Conservation (phyloP, 1,139 yeast genomes). For the Kluyveromyces marxianus region DNA sequence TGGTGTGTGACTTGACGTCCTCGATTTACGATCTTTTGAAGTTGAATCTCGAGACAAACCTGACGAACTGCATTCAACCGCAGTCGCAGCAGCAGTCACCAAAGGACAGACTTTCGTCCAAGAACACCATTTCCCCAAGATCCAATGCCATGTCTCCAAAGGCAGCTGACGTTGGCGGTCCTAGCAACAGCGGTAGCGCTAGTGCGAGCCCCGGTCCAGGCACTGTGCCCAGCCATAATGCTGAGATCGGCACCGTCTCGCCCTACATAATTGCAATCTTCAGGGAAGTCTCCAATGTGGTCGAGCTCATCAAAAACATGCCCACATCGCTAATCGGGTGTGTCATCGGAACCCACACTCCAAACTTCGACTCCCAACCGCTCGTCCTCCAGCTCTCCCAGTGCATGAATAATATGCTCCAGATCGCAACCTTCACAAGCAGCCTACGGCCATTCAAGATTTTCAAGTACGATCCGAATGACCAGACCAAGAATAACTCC, state of each 20-base stretch:
- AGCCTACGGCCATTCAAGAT: slow-evolving; percentile 27
- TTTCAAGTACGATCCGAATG: slow-evolving; percentile 18
- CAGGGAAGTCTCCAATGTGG: slow-evolving; percentile 22
- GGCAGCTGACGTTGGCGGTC: too few species aligned
- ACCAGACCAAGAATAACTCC: not conserved
- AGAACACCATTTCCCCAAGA: too few species aligned
- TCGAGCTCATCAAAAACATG: slow-evolving; percentile 23
- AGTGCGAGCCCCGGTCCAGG: too few species aligned
- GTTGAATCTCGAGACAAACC: slow-evolving; percentile 22
- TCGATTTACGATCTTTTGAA: slow-evolving; percentile 20
- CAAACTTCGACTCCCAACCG: slow-evolving; percentile 16
- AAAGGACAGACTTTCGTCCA: too few species aligned
- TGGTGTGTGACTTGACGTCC: slow-evolving; percentile 10
- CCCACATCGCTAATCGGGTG: slow-evolving; percentile 26
- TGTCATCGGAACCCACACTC: slow-evolving; percentile 19
- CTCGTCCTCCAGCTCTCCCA: slow-evolving; percentile 26
- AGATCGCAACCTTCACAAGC: slow-evolving; percentile 25
- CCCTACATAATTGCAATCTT: slow-evolving; percentile 26
- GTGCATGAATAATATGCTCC: slow-evolving; percentile 29
- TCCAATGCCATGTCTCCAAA: too few species aligned
- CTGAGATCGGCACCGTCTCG: slow-evolving; percentile 13
- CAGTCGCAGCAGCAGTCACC: too few species aligned
- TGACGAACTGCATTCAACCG: slow-evolving; percentile 26
- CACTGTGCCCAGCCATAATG: too few species aligned
- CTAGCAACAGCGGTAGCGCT: too few species aligned